Percentiles rank a stretch among this genome's conserved stretches.
Evolutionary conservation across 1,284 basidiomycete species (phyloP).

Genomic region (Porodaedalea pini): DNA sequence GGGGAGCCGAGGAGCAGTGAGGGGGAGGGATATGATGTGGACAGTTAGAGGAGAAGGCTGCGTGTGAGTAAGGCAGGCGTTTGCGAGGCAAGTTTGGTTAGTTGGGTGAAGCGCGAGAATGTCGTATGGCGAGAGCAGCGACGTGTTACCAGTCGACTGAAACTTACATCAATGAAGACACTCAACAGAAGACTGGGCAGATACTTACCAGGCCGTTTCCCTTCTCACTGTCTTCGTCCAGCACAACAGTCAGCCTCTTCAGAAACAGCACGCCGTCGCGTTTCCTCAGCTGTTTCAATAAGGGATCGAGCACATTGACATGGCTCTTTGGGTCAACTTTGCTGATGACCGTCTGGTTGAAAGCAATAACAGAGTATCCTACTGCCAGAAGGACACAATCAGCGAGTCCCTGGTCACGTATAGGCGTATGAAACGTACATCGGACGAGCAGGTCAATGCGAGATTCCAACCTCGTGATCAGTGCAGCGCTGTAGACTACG

Average conservation of each 20-base stretch:
- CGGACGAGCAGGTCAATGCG: conserved; percentile 44
- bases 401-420: conserved; percentile 14
- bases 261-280: conserved; percentile 58
- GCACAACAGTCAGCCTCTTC: conserved; percentile 66
- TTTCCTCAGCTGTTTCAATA: conserved; percentile 51
- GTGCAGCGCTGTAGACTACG: conserved; percentile 34
- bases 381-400: conserved; percentile 40
- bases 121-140: conserved; percentile 64
- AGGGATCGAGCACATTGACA: conserved; percentile 52
- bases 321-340: conserved; percentile 68
- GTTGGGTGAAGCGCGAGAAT: conserved; percentile 73
- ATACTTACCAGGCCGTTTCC: conserved; percentile 69
- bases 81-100: conserved; percentile 66
- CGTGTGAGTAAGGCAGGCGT: conserved; percentile 79
- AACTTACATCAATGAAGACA: not conserved
- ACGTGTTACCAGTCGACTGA: conserved; percentile 59
- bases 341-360: conserved; percentile 64
- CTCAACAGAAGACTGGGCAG: not conserved
- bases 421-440: conserved; percentile 37
- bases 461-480: conserved; percentile 39
- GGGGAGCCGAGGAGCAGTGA: conserved; percentile 74
- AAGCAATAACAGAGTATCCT: conserved; percentile 73
- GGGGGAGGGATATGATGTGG: conserved; percentile 78
- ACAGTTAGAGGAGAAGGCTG: conserved; percentile 74
- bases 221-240: conserved; percentile 77